Conservation (phyloP, 2,329 filamentous ascomycete species). For the Ophiostoma sp. region DNA sequence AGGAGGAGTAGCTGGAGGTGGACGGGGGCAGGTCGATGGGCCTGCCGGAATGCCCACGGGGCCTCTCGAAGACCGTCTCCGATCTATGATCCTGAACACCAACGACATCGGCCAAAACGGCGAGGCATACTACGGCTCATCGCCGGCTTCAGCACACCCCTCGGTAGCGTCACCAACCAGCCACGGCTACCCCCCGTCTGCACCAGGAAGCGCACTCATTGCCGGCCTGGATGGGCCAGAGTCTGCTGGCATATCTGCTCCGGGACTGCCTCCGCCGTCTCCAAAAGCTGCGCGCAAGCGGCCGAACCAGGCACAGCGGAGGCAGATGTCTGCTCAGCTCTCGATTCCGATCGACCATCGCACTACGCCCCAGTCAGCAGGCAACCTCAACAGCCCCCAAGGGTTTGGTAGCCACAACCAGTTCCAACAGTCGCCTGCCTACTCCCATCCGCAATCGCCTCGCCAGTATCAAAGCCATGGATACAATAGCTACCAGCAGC, state of each 20-base stretch:
- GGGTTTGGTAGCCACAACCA: constrained; percentile 33
- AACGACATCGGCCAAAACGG: not conserved
- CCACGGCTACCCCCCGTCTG: constrained; percentile 5
- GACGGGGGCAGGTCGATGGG: not conserved
- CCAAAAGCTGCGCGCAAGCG: constrained; percentile 39
- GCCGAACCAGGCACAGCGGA: constrained; percentile 57
- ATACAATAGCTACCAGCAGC: constrained; percentile 25
- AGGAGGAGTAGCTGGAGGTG: constrained; percentile 16
- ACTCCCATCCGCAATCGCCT: constrained; percentile 20
- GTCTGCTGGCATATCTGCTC: not conserved
- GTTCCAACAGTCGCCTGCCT: constrained; percentile 28
- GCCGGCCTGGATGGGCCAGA: not conserved
- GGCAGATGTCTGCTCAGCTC: constrained; percentile 56
- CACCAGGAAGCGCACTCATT: not conserved
- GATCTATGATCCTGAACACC: constrained; percentile 27
- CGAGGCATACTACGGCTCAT: not conserved
- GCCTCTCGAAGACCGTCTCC: constrained; percentile 28
- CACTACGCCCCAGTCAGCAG: constrained; percentile 32
- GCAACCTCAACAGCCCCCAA: constrained; percentile 32
- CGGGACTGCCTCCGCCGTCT: constrained; percentile 18
- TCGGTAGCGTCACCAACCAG: not conserved
- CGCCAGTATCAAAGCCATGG: constrained; percentile 13
- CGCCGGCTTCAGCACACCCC: not conserved
- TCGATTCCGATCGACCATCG: constrained; percentile 51
- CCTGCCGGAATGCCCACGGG: not conserved